A percentile compares a stretch with the other conserved stretches of the same genome.
Evolutionary conservation across 2,329 filamentous ascomycete genomes (phyloP).

Genomic region (Talaromyces sp.): DNA sequence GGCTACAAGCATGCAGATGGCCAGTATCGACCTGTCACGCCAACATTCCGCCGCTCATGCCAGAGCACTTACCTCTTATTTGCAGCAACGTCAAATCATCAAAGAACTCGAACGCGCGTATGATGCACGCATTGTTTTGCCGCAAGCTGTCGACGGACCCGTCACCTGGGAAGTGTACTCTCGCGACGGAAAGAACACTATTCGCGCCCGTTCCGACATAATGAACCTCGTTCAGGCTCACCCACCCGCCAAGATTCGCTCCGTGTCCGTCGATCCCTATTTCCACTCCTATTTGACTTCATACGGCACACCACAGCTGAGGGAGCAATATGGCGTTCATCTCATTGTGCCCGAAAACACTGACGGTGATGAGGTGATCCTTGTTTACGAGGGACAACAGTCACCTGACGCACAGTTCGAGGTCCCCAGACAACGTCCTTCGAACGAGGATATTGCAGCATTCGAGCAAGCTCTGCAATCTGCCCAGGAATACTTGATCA

Average conservation of each 20-base stretch:
- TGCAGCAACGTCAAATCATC: constrained; percentile 77
- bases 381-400: constrained; percentile 50
- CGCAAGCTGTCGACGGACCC: constrained; percentile 61
- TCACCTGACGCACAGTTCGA: constrained; percentile 48
- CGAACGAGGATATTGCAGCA: constrained; percentile 51
- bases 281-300: constrained; percentile 48
- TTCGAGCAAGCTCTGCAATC: constrained; percentile 58
- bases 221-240: constrained; percentile 49
- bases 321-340: constrained; percentile 46
- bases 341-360: constrained; percentile 48
- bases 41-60: constrained; percentile 80
- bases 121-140: constrained; percentile 82
- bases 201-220: constrained; percentile 49
- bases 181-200: constrained; percentile 73
- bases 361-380: constrained; percentile 44
- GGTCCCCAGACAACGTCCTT: constrained; percentile 56
- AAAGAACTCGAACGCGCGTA: constrained; percentile 76
- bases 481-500: constrained; percentile 56
- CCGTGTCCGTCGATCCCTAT: constrained; percentile 48
- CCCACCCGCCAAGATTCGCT: constrained; percentile 44
- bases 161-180: constrained; percentile 87
- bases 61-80: constrained; percentile 80
- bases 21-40: constrained; percentile 75
- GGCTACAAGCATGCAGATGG: constrained; percentile 80
- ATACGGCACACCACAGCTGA: constrained; percentile 38